Conservation (phyloP, 2,329 filamentous ascomycete species). For the Penicillium sclerotiorum region DNA sequence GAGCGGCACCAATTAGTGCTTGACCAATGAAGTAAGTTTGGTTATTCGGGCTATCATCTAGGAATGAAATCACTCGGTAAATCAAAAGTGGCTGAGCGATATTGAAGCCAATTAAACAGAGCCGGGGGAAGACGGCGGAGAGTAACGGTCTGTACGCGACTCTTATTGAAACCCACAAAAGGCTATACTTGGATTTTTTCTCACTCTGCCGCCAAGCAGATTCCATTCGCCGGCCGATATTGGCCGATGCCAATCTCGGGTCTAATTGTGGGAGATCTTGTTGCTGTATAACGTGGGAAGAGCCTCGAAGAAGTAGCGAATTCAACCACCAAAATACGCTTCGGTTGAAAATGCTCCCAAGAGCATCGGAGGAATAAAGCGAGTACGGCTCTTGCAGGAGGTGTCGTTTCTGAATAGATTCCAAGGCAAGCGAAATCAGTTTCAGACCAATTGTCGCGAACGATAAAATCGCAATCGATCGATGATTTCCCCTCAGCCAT, state of each 20-base stretch:
- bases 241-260: background rate
- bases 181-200: background rate
- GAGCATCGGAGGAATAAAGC: background rate
- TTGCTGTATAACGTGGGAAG: background rate
- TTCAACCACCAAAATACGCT: background rate
- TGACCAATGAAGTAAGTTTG: background rate
- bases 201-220: background rate
- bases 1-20: background rate
- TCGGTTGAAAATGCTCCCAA: background rate
- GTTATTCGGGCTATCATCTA: background rate
- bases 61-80: background rate
- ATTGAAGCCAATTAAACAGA: background rate
- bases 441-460: background rate
- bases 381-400: background rate
- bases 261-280: background rate
- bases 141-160: background rate
- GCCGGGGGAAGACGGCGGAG: background rate
- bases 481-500: background rate
- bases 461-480: background rate
- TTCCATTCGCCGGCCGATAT: background rate
- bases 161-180: background rate
- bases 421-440: background rate
- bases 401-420: background rate
- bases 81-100: background rate
- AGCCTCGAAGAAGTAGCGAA: background rate